These are phyloP conservation scores for Cenococcum geophilum DNA, from an alignment of 495 filamentous ascomycete genomes.

Conservation along the genomic window DNA sequence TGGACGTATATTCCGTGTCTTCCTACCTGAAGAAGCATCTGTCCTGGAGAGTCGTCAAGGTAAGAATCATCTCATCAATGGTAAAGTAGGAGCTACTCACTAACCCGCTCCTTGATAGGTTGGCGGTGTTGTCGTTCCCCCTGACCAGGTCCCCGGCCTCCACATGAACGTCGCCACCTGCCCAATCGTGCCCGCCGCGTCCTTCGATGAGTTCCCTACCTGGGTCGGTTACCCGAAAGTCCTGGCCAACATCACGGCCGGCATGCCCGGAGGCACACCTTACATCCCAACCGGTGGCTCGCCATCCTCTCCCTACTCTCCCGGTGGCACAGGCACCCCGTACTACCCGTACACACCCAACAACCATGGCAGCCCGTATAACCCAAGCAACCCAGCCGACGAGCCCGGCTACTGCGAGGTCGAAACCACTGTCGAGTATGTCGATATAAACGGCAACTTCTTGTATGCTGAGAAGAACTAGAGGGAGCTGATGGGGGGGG, in stretches of 20 bases:
- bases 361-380: not conserved
- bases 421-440: constrained; percentile 21
- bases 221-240: constrained; percentile 9
- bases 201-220: constrained; percentile 20
- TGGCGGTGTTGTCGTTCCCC: constrained; percentile 16
- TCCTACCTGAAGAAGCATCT: constrained; percentile 25
- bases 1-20: constrained; percentile 15
- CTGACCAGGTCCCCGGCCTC: constrained; percentile 15
- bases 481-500: not conserved
- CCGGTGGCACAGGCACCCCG: not conserved
- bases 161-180: constrained; percentile 21
- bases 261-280: constrained; percentile 19
- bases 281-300: constrained; percentile 13
- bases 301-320: not conserved
- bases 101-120: not conserved
- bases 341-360: not conserved
- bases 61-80: no score
- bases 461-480: constrained; percentile 21
- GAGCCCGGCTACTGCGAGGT: constrained; percentile 22
- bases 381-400: constrained; percentile 3
- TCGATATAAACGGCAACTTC: constrained; percentile 17
- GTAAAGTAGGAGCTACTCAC: no score
- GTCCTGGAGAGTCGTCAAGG: constrained; percentile 21
- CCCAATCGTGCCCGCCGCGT: constrained; percentile 11
- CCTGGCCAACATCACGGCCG: constrained; percentile 15